phyloP scores from a whole-genome alignment of 345 rosid genomes.

The Euphorbia lathyris region DNA sequence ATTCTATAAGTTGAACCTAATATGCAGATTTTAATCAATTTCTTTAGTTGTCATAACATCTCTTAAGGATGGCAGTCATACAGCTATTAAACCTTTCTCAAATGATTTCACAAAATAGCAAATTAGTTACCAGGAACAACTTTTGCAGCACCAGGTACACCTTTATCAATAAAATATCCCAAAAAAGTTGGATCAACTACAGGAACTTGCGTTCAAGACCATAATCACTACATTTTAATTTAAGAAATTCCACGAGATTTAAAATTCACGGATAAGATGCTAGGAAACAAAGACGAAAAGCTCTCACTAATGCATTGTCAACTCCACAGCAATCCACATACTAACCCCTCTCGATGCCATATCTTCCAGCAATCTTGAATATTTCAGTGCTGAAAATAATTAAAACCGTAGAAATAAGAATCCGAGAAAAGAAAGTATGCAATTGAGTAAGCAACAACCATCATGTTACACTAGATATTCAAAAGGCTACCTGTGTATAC shows the following conservation, averaged over 20 bases:
- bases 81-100: neutral
- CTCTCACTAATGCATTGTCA: conserved; percentile 81
- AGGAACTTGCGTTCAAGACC: conserved; percentile 66
- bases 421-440: conserved; percentile 19
- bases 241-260: conserved; percentile 14
- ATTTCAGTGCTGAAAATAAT: conserved; percentile 64
- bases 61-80: neutral
- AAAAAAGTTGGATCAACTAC: conserved; percentile 95
- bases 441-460: conserved; percentile 8
- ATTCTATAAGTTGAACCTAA: no score
- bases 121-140: conserved; percentile 74
- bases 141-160: conserved; percentile 88
- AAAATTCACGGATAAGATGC: neutral
- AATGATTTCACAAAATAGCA: conserved; percentile 2
- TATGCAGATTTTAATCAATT: no score
- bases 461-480: conserved; percentile 10
- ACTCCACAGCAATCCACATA: conserved; percentile 93
- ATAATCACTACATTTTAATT: conserved; percentile 31
- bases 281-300: conserved; percentile 15
- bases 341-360: conserved; percentile 81
- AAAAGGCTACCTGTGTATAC: conserved; percentile 67
- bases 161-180: conserved; percentile 93
- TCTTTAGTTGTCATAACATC: neutral
- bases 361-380: conserved; percentile 77
- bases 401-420: conserved; percentile 12